These are phyloP conservation scores for Rutstroemia sp. DNA, from an alignment of 2,329 filamentous ascomycete species.

Conservation along the genomic window DNA sequence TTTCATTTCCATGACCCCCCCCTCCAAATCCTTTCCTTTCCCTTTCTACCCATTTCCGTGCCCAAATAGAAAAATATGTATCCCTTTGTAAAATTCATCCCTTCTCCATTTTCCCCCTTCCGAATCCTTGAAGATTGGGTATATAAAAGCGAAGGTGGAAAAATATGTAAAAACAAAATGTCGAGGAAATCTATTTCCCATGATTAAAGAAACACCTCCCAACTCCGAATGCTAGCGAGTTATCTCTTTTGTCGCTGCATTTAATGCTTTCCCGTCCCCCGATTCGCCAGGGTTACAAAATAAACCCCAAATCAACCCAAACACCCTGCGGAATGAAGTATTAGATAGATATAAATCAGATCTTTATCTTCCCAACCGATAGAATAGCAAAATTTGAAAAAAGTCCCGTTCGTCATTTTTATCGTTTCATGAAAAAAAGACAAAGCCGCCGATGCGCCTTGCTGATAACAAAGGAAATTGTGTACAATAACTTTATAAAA, in stretches of 20 bases:
- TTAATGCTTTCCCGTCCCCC: neutral
- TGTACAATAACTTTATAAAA: neutral
- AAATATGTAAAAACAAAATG: no score
- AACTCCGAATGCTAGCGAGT: neutral
- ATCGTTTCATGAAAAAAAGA: neutral
- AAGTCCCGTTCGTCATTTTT: neutral
- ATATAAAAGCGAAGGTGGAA: no score
- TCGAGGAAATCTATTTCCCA: no score
- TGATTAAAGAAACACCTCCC: neutral
- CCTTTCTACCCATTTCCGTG: no score
- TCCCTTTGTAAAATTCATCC: no score
- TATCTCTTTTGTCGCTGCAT: neutral
- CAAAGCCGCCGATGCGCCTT: neutral
- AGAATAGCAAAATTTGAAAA: neutral
- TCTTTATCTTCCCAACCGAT: neutral
- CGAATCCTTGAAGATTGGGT: no score
- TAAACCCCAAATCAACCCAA: neutral
- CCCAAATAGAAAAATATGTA: no score
- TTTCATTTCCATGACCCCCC: no score
- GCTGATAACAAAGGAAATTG: neutral
- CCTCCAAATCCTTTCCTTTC: no score
- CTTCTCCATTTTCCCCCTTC: no score
- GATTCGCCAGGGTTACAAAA: neutral
- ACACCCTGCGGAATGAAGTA: neutral
- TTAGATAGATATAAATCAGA: neutral